Evolutionary conservation across 805 yeast genomes (phyloP).

Genomic region (Priceomyces haplophilus): DNA sequence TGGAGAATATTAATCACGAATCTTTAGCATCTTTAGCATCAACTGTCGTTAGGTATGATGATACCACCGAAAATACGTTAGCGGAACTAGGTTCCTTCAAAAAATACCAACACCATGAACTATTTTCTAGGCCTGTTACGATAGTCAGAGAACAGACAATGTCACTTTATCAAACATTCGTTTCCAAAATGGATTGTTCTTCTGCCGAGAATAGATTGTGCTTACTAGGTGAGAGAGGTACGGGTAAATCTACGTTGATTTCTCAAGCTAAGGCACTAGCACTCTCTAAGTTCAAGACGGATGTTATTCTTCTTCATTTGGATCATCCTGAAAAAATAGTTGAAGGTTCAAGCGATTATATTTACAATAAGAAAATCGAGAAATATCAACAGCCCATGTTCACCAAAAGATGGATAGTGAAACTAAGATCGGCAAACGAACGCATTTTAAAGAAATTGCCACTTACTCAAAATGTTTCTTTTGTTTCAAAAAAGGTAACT

Average conservation of each 20-base stretch:
- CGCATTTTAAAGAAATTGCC: constrained; percentile 31
- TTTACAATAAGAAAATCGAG: constrained; percentile 45
- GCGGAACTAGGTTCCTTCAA: constrained; percentile 60
- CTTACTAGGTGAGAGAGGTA: constrained; percentile 68
- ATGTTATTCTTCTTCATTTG: constrained; percentile 57
- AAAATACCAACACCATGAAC: constrained; percentile 65
- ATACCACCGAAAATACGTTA: constrained; percentile 41
- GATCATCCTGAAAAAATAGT: constrained; percentile 58
- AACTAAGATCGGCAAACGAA: constrained; percentile 37
- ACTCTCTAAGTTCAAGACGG: constrained; percentile 23
- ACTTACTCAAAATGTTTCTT: constrained; percentile 33
- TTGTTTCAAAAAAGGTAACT: constrained; percentile 30
- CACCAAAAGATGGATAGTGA: constrained; percentile 56
- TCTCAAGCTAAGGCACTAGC: constrained; percentile 68
- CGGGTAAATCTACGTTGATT: constrained; percentile 73
- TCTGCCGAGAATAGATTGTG: constrained; percentile 47
- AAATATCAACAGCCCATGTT: constrained; percentile 78
- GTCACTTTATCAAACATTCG: constrained; percentile 34
- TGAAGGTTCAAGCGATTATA: constrained; percentile 74
- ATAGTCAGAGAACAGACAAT: constrained; percentile 53
- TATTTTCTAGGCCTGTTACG: constrained; percentile 58
- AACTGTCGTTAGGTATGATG: constrained; percentile 35
- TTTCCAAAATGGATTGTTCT: constrained; percentile 29
- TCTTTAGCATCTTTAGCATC: constrained; percentile 10
- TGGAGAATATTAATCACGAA: constrained; percentile 12